Conservation (phyloP, 163 green algal species). For the Coccomyxa subellipsoidea region DNA sequence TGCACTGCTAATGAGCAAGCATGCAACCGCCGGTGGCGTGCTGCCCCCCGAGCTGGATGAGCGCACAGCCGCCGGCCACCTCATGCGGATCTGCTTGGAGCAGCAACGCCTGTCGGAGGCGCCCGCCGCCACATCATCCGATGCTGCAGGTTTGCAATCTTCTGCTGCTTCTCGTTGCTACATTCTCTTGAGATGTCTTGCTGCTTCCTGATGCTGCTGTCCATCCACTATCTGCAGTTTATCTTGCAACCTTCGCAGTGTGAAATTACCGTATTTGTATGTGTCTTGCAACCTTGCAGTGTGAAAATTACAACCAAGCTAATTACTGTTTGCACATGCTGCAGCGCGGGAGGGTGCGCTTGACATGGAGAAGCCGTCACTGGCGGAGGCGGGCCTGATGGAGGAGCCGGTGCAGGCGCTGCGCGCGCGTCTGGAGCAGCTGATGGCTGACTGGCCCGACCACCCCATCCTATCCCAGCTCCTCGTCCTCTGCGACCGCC, state of each 20-base stretch:
- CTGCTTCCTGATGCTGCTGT: too few relatives aligned
- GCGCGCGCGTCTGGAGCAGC: slow-evolving; percentile 43
- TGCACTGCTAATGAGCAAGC: slow-evolving; percentile 27
- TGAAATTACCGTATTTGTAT: too few relatives aligned
- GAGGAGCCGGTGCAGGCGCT: slow-evolving; percentile 60
- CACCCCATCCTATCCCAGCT: slow-evolving; percentile 86
- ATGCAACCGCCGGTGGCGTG: neutral
- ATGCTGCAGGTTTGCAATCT: neutral
- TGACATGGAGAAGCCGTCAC: slow-evolving; percentile 43
- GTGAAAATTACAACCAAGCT: neutral
- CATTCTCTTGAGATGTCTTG: neutral
- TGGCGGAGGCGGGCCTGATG: slow-evolving; percentile 78
- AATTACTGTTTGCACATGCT: neutral
- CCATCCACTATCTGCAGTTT: too few relatives aligned
- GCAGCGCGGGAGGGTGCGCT: slow-evolving; percentile 6
- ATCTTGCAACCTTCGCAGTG: too few relatives aligned
- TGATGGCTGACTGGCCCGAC: slow-evolving; percentile 92
- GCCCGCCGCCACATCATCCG: neutral
- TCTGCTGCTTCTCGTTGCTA: too few relatives aligned
- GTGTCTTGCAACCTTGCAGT: too few relatives aligned
- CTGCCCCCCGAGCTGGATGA: neutral
- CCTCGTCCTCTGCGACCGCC: slow-evolving; percentile 65
- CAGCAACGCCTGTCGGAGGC: slow-evolving; percentile 38
- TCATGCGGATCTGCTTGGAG: slow-evolving; percentile 48
- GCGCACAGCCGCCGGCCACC: slow-evolving; percentile 36